Conservation (phyloP, 768 basidiomycete genomes). For the Trametes meyenii region DNA sequence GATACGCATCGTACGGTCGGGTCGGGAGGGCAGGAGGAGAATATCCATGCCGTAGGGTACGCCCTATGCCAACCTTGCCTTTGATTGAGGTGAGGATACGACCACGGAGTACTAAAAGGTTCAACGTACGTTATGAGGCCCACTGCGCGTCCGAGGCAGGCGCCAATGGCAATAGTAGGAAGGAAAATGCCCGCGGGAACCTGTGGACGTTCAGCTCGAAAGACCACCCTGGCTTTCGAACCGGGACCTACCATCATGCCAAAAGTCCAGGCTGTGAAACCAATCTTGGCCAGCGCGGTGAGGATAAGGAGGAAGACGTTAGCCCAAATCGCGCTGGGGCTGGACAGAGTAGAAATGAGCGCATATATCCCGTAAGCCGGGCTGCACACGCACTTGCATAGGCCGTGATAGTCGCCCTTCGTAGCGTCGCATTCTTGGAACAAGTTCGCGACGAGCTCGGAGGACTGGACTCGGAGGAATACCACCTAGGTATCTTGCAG, state of each 20-base stretch:
- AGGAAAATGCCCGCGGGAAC: conserved; percentile 78
- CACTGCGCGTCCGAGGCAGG: conserved; percentile 70
- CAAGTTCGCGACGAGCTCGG: conserved; percentile 81
- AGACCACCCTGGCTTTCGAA: not conserved
- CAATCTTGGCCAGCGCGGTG: conserved; percentile 62
- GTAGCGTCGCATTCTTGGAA: conserved; percentile 80
- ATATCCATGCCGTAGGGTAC: conserved; percentile 71
- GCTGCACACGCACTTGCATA: conserved; percentile 68
- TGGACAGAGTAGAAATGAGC: conserved; percentile 29
- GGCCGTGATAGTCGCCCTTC: conserved; percentile 68
- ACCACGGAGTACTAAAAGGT: not conserved
- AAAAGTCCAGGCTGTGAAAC: conserved; percentile 75
- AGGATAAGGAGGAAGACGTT: conserved; percentile 68
- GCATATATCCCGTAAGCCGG: not conserved
- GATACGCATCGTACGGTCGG: conserved; percentile 68
- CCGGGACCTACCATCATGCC: conserved; percentile 66
- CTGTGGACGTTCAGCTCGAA: conserved; percentile 36
- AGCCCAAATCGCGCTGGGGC: conserved; percentile 65
- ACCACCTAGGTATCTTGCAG: conserved; percentile 50
- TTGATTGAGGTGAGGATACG: conserved; percentile 1
- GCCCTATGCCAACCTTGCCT: conserved; percentile 70
- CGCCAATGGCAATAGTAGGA: conserved; percentile 76
- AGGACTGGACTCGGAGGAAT: conserved; percentile 73
- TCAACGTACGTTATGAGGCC: conserved; percentile 63
- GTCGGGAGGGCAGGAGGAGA: conserved; percentile 73